Conservation (phyloP, 176 grass and related monocot species). For the sorghum (Sorghum bicolor) region Sorghum_bicolor_NCBIv3 NC_012879.2:6138501-6139000, state of each 20-base stretch:
- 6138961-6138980: too few species aligned
- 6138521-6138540: too few species aligned
- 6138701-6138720: constrained; percentile 7
- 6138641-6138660: not conserved
- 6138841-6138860: too few species aligned
- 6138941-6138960: too few species aligned
- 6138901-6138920: too few species aligned
- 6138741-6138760: not conserved
- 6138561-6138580: too few species aligned
- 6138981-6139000: too few species aligned
- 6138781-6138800: constrained; percentile 57
- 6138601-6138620: too few species aligned
- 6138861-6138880: not conserved
- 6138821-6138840: not conserved
- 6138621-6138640: too few species aligned
- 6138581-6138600: too few species aligned
- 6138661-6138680: constrained; percentile 73
- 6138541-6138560: too few species aligned
- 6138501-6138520: not conserved
- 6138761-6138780: constrained; percentile 69
- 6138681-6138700: constrained; percentile 36
- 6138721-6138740: not conserved
- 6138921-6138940: too few species aligned
- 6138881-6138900: not conserved
- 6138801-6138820: constrained; percentile 60